phyloP scores from a whole-genome alignment of 106 monocot species.

The Acanthochlamys bracteata region DNA sequence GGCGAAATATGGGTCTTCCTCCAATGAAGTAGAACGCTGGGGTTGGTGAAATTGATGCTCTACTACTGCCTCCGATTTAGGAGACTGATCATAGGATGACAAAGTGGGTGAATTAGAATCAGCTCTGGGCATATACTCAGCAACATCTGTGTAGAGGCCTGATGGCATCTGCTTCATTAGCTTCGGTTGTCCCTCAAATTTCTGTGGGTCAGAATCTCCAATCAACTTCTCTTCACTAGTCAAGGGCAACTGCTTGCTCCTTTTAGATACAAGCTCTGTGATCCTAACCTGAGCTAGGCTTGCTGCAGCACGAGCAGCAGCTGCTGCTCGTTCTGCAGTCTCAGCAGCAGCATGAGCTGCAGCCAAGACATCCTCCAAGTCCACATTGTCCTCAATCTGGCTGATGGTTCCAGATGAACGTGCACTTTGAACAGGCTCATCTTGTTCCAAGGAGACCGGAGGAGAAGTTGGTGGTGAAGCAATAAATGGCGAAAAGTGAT shows the following conservation, averaged over 20 bases:
- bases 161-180: conserved; percentile 31
- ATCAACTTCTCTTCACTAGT: conserved; percentile 2
- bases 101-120: neutral
- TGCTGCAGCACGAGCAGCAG: conserved; percentile 78
- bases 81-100: conserved; percentile 9
- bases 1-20: conserved; percentile 83
- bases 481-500: conserved; percentile 53
- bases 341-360: conserved; percentile 88
- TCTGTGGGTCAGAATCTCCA: neutral
- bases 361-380: conserved; percentile 76
- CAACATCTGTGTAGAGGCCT: conserved; percentile 1
- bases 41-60: conserved; percentile 20
- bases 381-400: conserved; percentile 22
- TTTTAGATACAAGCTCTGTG: conserved; percentile 42
- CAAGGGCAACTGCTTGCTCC: conserved; percentile 11
- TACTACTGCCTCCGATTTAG: neutral
- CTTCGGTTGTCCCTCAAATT: conserved; percentile 9
- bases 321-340: conserved; percentile 69
- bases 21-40: conserved; percentile 53
- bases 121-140: conserved; percentile 1
- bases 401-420: neutral
- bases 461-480: conserved; percentile 30
- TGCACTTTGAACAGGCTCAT: conserved; percentile 2
- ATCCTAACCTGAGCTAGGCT: conserved; percentile 79
- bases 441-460: conserved; percentile 6